Evolutionary conservation across 805 yeast genomes (phyloP).

Genomic region (Candida stauntonica): DNA sequence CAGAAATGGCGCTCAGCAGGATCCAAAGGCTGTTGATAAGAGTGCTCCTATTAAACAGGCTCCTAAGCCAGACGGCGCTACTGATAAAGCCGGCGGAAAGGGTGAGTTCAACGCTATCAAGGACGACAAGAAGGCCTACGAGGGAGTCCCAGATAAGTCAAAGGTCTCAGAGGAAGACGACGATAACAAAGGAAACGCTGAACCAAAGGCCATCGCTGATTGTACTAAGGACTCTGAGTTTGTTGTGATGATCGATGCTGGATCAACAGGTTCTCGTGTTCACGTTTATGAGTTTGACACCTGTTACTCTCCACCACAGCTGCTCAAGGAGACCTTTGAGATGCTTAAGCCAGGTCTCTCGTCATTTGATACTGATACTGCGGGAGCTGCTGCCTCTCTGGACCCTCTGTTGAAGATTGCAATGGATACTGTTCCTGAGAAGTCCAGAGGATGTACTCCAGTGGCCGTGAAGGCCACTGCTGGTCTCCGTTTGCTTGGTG

Average conservation of each 20-base stretch:
- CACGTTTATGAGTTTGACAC: slow-evolving; percentile 91
- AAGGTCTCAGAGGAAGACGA: slow-evolving; percentile 5
- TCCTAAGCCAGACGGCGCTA: slow-evolving; percentile 24
- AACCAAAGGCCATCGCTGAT: slow-evolving; percentile 19
- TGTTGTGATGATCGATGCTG: slow-evolving; percentile 96
- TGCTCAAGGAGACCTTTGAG: slow-evolving; percentile 75
- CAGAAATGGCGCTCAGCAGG: slow-evolving; percentile 11
- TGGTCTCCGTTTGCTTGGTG: slow-evolving; percentile 84
- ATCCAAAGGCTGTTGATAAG: slow-evolving; percentile 25
- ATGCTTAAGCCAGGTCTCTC: slow-evolving; percentile 94
- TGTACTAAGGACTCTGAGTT: slow-evolving; percentile 52
- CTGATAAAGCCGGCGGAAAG: slow-evolving; percentile 11
- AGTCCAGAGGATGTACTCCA: slow-evolving; percentile 77
- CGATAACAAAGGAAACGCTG: slow-evolving; percentile 10
- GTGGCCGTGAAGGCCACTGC: slow-evolving; percentile 98
- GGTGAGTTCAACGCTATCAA: slow-evolving; percentile 26
- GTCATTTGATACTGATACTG: slow-evolving; percentile 71
- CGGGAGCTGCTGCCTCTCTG: slow-evolving; percentile 85
- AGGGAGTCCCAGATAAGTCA: slow-evolving; percentile 28
- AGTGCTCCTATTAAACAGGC: slow-evolving; percentile 28
- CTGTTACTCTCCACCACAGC: slow-evolving; percentile 77
- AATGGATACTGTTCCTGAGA: slow-evolving; percentile 67
- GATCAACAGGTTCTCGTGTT: slow-evolving; percentile 94
- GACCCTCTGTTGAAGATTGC: slow-evolving; percentile 81
- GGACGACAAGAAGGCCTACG: slow-evolving; percentile 25